phyloP scores from a whole-genome alignment of 208 protist genomes.

The Leishmania tarentolae region DNA sequence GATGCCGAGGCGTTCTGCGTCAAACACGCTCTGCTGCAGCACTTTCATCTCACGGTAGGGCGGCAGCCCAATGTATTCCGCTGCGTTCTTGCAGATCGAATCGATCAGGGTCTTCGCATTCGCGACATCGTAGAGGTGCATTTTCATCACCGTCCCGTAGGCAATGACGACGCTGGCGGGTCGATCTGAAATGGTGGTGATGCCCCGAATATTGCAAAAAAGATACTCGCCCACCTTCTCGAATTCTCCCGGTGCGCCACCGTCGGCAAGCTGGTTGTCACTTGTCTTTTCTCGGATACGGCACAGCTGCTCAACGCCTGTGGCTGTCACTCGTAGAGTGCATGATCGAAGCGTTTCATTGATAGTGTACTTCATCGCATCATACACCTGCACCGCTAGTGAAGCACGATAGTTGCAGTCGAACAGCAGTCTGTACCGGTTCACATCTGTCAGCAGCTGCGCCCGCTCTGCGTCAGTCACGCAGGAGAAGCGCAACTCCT shows the following conservation, averaged over 20 bases:
- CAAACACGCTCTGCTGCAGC: conserved; percentile 62
- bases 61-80: conserved; percentile 65
- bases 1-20: conserved; percentile 70
- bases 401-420: conserved; percentile 40
- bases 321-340: conserved; percentile 60
- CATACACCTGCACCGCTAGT: conserved; percentile 36
- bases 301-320: conserved; percentile 52
- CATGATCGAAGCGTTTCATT: conserved; percentile 44
- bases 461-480: conserved; percentile 56
- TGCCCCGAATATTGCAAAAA: conserved; percentile 74
- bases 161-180: conserved; percentile 66
- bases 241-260: conserved; percentile 3
- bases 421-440: conserved; percentile 64
- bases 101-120: conserved; percentile 37
- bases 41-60: conserved; percentile 43
- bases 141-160: conserved; percentile 70
- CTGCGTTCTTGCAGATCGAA: conserved; percentile 42
- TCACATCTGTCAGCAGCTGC: conserved; percentile 87
- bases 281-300: background rate
- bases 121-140: conserved; percentile 72
- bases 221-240: conserved; percentile 70
- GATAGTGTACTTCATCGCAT: conserved; percentile 58
- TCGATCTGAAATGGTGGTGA: conserved; percentile 52
- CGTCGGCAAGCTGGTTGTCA: background rate
- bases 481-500: conserved; percentile 76